Conservation (phyloP, 768 basidiomycete genomes). For the Ramaria rubella region DNA sequence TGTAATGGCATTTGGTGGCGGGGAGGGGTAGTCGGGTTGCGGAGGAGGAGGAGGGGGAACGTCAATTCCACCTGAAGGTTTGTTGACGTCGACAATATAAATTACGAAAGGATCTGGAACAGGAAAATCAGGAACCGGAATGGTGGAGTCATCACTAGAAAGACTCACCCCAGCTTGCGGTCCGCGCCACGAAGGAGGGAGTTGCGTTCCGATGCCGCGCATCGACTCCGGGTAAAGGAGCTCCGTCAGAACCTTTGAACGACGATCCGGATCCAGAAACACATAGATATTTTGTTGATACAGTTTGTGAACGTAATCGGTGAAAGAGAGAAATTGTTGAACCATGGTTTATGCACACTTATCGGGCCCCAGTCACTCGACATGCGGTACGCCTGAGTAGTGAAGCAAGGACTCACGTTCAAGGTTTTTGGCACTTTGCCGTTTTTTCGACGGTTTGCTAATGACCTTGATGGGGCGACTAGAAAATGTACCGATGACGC, state of each 20-base stretch:
- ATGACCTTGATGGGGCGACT: conserved; percentile 97
- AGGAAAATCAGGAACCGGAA: background rate
- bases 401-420: conserved; percentile 55
- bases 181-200: conserved; percentile 84
- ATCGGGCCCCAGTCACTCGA: conserved; percentile 9
- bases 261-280: conserved; percentile 90
- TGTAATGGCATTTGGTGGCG: conserved; percentile 84
- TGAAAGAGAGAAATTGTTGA: conserved; percentile 95
- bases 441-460: conserved; percentile 96
- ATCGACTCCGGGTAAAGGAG: conserved; percentile 74
- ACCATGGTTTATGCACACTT: conserved; percentile 94
- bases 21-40: conserved; percentile 84
- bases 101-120: conserved; percentile 82
- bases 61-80: conserved; percentile 71
- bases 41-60: conserved; percentile 75
- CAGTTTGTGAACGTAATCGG: conserved; percentile 90
- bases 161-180: conserved; percentile 78
- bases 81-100: conserved; percentile 93
- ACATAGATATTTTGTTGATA: conserved; percentile 92
- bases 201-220: conserved; percentile 63
- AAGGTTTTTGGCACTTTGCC: conserved; percentile 87
- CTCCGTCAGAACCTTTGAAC: conserved; percentile 90
- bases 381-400: conserved; percentile 18
- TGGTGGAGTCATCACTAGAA: conserved; percentile 7
- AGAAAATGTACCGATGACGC: conserved; percentile 82